A percentile compares a stretch with the other conserved stretches of the same genome.
Conservation (phyloP, 108 stramenopile species). For the Cyclotella atomus region DNA sequence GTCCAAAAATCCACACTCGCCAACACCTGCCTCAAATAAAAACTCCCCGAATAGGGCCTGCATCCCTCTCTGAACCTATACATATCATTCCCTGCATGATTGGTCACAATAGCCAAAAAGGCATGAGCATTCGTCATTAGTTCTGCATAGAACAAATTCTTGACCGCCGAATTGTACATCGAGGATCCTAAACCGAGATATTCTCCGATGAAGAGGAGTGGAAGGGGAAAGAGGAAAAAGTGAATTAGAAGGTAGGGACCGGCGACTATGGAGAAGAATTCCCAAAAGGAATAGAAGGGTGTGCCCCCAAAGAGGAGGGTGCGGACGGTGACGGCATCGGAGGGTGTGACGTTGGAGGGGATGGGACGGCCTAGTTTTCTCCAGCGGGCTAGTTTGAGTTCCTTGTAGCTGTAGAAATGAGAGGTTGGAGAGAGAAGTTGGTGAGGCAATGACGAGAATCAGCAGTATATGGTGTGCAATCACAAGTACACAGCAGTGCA, state of each 20-base stretch:
- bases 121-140: conserved; percentile 84
- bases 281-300: conserved; percentile 66
- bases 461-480: too few species aligned
- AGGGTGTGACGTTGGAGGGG: conserved; percentile 64
- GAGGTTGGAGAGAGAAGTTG: too few species aligned
- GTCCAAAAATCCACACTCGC: conserved; percentile 80
- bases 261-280: conserved; percentile 65
- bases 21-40: conserved; percentile 89
- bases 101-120: conserved; percentile 88
- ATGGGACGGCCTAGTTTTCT: conserved; percentile 59
- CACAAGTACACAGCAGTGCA: too few species aligned
- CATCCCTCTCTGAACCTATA: conserved; percentile 89
- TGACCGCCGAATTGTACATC: conserved; percentile 73
- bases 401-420: too few species aligned
- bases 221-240: conserved; percentile 74
- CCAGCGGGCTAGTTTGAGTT: conserved; percentile 76
- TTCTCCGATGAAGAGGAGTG: conserved; percentile 57
- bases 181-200: conserved; percentile 46
- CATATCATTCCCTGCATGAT: conserved; percentile 91
- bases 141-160: conserved; percentile 85
- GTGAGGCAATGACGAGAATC: too few species aligned
- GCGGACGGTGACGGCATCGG: conserved; percentile 72
- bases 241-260: conserved; percentile 81
- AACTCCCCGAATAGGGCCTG: conserved; percentile 81
- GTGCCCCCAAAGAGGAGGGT: conserved; percentile 47